These are phyloP conservation scores for Ustilago nuda DNA, from an alignment of 1,284 basidiomycete species.

Conservation along the genomic window DNA sequence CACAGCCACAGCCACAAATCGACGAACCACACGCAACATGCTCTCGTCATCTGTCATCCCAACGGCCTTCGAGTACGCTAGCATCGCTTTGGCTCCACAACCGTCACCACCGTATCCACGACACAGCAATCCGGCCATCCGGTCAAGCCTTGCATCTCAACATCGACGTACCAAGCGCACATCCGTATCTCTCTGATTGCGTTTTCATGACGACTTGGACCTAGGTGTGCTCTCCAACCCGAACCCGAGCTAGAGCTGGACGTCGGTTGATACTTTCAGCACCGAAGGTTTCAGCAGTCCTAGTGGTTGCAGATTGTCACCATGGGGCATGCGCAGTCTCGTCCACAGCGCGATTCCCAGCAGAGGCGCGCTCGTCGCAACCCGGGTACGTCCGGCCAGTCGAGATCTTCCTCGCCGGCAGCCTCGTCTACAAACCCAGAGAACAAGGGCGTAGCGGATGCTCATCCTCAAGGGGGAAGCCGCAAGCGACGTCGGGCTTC, in stretches of 20 bases:
- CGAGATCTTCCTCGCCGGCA: conserved; percentile 2
- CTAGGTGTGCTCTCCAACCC: not conserved
- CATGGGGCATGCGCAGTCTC: conserved; percentile 44
- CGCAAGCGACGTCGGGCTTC: conserved; percentile 35
- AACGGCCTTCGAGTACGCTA: not conserved
- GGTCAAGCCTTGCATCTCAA: too few relatives aligned
- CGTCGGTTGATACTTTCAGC: not conserved
- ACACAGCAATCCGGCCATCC: too few relatives aligned
- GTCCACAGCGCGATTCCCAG: conserved; percentile 18
- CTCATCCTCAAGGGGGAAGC: not conserved
- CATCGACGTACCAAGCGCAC: too few relatives aligned
- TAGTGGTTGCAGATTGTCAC: not conserved
- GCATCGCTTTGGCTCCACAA: not conserved
- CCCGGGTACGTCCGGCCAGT: not conserved
- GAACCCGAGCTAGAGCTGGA: conserved; percentile 1
- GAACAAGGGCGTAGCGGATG: not conserved
- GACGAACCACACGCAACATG: conserved; percentile 9
- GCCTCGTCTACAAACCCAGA: not conserved
- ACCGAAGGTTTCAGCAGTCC: not conserved
- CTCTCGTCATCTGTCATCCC: conserved; percentile 9
- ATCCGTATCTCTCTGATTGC: not conserved
- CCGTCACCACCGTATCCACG: too few relatives aligned
- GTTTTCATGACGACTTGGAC: conserved; percentile 10
- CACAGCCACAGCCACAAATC: not conserved
- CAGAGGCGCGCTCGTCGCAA: conserved; percentile 1